Conservation (phyloP, 495 filamentous ascomycete genomes). For the Cryomyces minteri region DNA sequence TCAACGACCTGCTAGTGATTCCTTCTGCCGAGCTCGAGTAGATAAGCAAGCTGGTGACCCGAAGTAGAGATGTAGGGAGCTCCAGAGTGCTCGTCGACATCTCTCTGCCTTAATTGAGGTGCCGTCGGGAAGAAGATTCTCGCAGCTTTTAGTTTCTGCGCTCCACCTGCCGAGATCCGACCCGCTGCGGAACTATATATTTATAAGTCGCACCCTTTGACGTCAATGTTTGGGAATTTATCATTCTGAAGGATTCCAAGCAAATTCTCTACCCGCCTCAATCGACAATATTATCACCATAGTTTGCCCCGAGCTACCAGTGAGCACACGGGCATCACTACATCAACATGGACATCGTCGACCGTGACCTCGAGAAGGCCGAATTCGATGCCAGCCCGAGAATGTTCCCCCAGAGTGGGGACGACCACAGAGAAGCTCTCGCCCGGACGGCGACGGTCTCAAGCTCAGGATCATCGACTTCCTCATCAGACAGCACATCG, state of each 20-base stretch:
- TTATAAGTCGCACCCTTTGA: not conserved
- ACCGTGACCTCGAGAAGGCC: conserved; percentile 31
- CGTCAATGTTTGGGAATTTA: not conserved
- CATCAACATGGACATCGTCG: conserved; percentile 27
- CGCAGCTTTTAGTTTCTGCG: no score
- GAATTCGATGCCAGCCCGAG: conserved; percentile 22
- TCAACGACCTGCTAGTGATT: no score
- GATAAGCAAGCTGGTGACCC: no score
- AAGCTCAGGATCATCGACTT: conserved; percentile 24
- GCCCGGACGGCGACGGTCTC: conserved; percentile 8
- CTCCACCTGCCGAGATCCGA: not conserved
- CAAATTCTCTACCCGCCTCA: not conserved
- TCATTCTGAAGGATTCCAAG: not conserved
- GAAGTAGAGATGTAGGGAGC: no score
- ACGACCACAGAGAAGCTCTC: conserved; percentile 3
- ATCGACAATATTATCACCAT: not conserved
- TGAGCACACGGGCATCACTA: not conserved
- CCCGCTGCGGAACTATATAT: not conserved
- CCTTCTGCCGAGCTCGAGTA: no score
- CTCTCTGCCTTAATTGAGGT: no score
- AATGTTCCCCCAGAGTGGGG: conserved; percentile 3
- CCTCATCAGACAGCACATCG: conserved; percentile 10
- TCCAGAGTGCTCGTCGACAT: no score
- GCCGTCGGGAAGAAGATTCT: no score
- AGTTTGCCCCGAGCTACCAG: not conserved